Conservation (phyloP, 305 asterid species). For the Fraxinus angustifolia region DNA sequence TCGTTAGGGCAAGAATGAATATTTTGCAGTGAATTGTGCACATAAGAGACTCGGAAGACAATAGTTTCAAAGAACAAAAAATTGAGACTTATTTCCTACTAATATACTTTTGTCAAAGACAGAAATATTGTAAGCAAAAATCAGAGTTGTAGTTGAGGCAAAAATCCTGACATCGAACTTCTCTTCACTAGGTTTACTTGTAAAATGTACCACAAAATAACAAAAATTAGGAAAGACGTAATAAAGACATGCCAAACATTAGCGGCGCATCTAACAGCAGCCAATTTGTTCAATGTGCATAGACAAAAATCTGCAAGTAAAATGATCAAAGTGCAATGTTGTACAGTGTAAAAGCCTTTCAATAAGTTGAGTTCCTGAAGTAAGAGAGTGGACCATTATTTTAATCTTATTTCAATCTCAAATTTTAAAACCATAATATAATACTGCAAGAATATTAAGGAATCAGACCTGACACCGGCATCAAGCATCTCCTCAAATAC, state of each 20-base stretch:
- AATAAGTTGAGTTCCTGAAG: not conserved
- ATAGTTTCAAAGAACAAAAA: not conserved
- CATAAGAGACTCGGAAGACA: not conserved
- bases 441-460: not conserved
- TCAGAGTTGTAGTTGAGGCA: not conserved
- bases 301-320: not conserved
- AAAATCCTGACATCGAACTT: not conserved
- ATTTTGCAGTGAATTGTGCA: not conserved
- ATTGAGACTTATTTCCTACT: not conserved
- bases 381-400: not conserved
- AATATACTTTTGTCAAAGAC: not conserved
- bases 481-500: constrained; percentile 99
- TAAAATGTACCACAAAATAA: not conserved
- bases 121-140: not conserved
- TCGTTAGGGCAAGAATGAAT: not conserved
- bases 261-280: not conserved
- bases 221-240: not conserved
- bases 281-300: not conserved
- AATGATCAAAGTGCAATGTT: not conserved
- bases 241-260: not conserved
- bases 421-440: not conserved
- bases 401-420: not conserved
- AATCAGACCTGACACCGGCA: constrained; percentile 81
- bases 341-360: not conserved
- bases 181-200: not conserved